Percentiles rank a stretch among this genome's conserved stretches.
Evolutionary conservation across 192 early-diverging fungal genomes (phyloP).

Genomic region (Spinellus fusiger): DNA sequence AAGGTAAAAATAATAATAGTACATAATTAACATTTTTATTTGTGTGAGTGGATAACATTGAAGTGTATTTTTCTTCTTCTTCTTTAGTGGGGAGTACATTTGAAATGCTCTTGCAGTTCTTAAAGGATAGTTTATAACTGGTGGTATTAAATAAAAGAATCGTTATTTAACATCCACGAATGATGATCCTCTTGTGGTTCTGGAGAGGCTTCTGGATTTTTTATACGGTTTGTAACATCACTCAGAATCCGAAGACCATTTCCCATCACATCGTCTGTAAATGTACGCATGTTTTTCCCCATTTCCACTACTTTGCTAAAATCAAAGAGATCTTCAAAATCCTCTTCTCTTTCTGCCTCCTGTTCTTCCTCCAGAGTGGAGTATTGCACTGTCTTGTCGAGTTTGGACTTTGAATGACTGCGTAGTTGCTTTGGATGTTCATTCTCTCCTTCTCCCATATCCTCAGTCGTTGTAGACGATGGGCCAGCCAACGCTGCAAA

Average conservation of each 20-base stretch:
- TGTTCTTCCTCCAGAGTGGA: background rate
- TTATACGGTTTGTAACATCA: conserved; percentile 19
- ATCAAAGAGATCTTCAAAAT: conserved; percentile 23
- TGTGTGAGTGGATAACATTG: conserved; percentile 7
- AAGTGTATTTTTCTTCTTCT: conserved; percentile 46
- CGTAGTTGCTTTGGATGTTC: background rate
- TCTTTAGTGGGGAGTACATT: conserved; percentile 53
- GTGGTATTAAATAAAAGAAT: background rate
- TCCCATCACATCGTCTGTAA: conserved; percentile 19
- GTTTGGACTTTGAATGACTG: background rate
- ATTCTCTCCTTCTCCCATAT: background rate
- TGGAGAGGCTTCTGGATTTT: background rate
- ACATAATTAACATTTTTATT: conserved; percentile 11
- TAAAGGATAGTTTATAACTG: too few relatives aligned
- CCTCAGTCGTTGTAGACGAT: background rate
- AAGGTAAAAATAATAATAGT: conserved; percentile 24
- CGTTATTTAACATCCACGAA: background rate
- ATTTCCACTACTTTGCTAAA: conserved; percentile 31
- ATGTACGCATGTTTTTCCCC: conserved; percentile 17
- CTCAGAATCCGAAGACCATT: conserved; percentile 27
- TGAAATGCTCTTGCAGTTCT: conserved; percentile 72
- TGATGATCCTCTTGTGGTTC: background rate
- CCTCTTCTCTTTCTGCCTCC: conserved; percentile 7
- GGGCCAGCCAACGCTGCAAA: conserved; percentile 25
- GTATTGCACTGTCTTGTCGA: background rate